Base-by-base conservation (phyloP, 352 stramenopile species). In the Pseudoperonospora humuli region DNA sequence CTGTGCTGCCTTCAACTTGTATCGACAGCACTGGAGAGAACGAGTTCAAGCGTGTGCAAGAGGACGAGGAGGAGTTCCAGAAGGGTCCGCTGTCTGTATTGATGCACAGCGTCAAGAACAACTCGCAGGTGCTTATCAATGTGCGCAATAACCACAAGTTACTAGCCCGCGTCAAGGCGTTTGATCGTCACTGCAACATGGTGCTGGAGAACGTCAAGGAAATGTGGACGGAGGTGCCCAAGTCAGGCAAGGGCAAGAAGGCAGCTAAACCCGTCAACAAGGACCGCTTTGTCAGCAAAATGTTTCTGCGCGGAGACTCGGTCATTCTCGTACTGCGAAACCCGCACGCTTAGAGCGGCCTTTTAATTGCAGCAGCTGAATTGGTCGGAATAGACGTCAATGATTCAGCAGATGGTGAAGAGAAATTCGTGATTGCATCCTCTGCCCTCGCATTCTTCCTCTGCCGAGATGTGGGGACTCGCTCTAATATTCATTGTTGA, bases 101-200 rank as follows among this genome's bases (percentile, higher is more conserved):
- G 38, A 97, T 97, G 81, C 91, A 98, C 45, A 97, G 92, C 56
- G 95, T 99, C 14, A 96, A 97, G 66, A 96, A 95, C 51, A 98
- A 96, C 60, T 96, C 90, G 43, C 96, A 99, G 72, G 93, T 99
- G 43, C 81, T 99, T 10, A 97, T 99, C 61, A 99, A 99, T 74
- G 90, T 99, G 38, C 84, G 97, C 48, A 99, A 99, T 76, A 99
- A 99, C 75, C 97, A 99, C 79, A 99, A 99, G 68, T 78, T 99
- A 29, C 82, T 99, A 39, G 96, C 88, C 15, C 76, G 96, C 50
- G 96, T 99, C 21, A 99, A 99, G 68, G 97, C 97, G 19, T 99
- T 99, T 70, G 97, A 99, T 70, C 83, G 97, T 50, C 97, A 99
- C 66, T 99, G 96, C 83, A 99, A 99, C 84, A 98, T 99, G 96